A percentile compares a stretch with the other conserved stretches of the same genome.
Conservation (phyloP, 1,284 basidiomycete species). For the Trichosporon asahii region DNA sequence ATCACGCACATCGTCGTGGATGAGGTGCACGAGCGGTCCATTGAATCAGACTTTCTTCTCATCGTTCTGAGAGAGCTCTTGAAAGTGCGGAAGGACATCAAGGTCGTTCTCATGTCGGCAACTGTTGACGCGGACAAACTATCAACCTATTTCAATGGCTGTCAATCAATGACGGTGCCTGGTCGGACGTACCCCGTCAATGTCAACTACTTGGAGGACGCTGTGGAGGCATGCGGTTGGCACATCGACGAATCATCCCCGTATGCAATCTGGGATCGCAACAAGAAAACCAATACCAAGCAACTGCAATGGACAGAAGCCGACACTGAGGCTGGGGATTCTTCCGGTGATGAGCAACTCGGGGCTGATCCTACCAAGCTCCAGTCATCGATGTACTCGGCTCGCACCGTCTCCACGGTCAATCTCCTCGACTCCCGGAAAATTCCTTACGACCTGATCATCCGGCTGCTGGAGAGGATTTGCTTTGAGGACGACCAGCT, state of each 20-base stretch:
- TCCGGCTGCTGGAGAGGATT: slow-evolving; percentile 79
- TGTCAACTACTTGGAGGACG: slow-evolving; percentile 85
- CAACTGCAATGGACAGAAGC: slow-evolving; percentile 67
- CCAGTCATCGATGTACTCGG: slow-evolving; percentile 56
- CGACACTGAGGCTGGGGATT: slow-evolving; percentile 60
- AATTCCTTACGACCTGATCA: slow-evolving; percentile 85
- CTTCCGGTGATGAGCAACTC: slow-evolving; percentile 44
- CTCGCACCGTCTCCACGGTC: slow-evolving; percentile 74
- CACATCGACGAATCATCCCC: slow-evolving; percentile 76
- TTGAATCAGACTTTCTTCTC: slow-evolving; percentile 95
- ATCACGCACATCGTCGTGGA: slow-evolving; percentile 61
- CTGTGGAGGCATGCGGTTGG: slow-evolving; percentile 83
- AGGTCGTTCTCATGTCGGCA: slow-evolving; percentile 95
- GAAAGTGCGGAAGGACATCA: slow-evolving; percentile 73
- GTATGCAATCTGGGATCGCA: slow-evolving; percentile 67
- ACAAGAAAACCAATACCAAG: slow-evolving; percentile 45
- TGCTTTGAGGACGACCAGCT: slow-evolving; percentile 64
- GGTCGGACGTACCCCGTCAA: slow-evolving; percentile 97
- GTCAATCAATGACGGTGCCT: slow-evolving; percentile 83
- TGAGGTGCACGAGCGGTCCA: slow-evolving; percentile 81
- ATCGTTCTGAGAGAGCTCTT: slow-evolving; percentile 92
- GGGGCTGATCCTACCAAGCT: slow-evolving; percentile 45
- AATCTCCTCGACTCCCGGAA: slow-evolving; percentile 83
- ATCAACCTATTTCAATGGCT: slow-evolving; percentile 86
- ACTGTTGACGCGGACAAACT: slow-evolving; percentile 94